phyloP scores from a whole-genome alignment of 148 eudicot genomes.

The Nepenthes mirabilis region DNA sequence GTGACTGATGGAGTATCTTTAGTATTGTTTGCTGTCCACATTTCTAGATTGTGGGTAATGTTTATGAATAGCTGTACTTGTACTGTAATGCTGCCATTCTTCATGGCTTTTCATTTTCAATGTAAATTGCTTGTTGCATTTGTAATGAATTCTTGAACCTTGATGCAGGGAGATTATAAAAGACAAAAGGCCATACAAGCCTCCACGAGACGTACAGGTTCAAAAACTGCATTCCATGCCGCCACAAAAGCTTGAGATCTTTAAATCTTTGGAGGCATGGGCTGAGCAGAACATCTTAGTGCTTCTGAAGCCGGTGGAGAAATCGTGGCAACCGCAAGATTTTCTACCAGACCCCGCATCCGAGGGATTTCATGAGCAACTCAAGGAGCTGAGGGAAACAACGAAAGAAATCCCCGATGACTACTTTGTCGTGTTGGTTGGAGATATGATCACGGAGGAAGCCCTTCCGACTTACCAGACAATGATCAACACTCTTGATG shows the following conservation, averaged over 20 bases:
- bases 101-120: too few relatives aligned
- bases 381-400: slow-evolving; percentile 27
- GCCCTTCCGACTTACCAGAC: slow-evolving; percentile 45
- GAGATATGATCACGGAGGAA: slow-evolving; percentile 46
- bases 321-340: slow-evolving; percentile 40
- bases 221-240: slow-evolving; percentile 33
- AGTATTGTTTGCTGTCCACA: too few relatives aligned
- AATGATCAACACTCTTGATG: slow-evolving; percentile 36
- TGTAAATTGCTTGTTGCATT: too few relatives aligned
- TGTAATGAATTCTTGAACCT: not conserved
- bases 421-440: slow-evolving; percentile 38
- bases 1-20: too few relatives aligned
- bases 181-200: slow-evolving; percentile 20
- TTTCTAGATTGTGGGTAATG: too few relatives aligned
- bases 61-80: too few relatives aligned
- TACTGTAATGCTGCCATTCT: too few relatives aligned
- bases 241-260: slow-evolving; percentile 35
- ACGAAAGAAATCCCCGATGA: slow-evolving; percentile 31
- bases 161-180: slow-evolving; percentile 15
- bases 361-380: slow-evolving; percentile 30
- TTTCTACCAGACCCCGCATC: slow-evolving; percentile 30
- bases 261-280: slow-evolving; percentile 31
- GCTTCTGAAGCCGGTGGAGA: slow-evolving; percentile 28
- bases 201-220: slow-evolving; percentile 24
- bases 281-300: slow-evolving; percentile 31